Evolutionary conservation across 306 rosid genomes (phyloP).

Genomic region (Trifolium subterraneum): DNA sequence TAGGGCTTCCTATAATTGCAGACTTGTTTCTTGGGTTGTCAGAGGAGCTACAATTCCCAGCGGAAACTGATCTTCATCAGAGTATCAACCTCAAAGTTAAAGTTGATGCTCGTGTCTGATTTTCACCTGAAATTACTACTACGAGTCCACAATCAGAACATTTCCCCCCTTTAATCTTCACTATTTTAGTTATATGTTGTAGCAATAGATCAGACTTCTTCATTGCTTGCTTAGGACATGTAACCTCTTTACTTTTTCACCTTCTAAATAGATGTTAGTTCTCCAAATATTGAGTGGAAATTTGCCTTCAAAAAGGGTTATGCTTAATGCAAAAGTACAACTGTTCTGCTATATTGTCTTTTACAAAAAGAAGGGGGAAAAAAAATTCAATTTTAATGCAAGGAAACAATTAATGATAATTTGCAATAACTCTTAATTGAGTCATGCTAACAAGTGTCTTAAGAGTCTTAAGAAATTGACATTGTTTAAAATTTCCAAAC

Average conservation of each 20-base stretch:
- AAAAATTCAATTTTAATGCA: background rate
- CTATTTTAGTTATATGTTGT: conserved; percentile 7
- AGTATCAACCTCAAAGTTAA: conserved; percentile 34
- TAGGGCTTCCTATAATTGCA: conserved; percentile 61
- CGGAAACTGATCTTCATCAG: conserved; percentile 38
- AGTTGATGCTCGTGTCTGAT: conserved; percentile 14
- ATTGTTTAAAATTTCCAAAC: background rate
- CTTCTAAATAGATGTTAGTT: background rate
- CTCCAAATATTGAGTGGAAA: background rate
- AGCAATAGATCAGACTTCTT: conserved; percentile 23
- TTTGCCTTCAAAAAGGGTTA: background rate
- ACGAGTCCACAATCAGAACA: conserved; percentile 2
- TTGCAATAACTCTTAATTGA: background rate
- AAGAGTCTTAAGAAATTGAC: background rate
- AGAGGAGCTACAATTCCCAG: conserved; percentile 48
- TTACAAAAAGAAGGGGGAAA: too few relatives aligned
- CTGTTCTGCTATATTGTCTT: background rate
- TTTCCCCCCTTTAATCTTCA: conserved; percentile 12
- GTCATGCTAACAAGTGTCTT: too few relatives aligned
- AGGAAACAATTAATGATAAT: background rate
- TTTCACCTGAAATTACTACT: background rate
- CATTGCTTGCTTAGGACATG: background rate
- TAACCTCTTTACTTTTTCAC: background rate
- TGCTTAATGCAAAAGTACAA: conserved; percentile 1
- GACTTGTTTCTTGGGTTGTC: conserved; percentile 55